Percentiles rank a stretch among this genome's conserved stretches.
These are phyloP conservation scores for Alternaria ethzedia DNA, from an alignment of 2,329 filamentous ascomycete species.

Conservation along the genomic window DNA sequence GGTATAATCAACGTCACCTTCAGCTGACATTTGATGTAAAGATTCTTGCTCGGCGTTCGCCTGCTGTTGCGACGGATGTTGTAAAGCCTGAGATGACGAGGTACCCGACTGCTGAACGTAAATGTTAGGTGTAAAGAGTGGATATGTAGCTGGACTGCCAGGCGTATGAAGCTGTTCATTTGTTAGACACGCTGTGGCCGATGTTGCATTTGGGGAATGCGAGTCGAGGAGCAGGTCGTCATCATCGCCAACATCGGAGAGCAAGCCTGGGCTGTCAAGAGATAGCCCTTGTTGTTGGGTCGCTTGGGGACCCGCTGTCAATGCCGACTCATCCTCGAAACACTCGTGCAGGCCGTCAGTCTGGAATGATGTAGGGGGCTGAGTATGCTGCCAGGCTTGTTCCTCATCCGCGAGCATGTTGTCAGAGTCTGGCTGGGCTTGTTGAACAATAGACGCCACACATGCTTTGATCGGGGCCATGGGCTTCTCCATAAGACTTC, in stretches of 20 bases:
- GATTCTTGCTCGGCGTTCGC: neutral
- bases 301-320: neutral
- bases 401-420: conserved; percentile 16
- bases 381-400: neutral
- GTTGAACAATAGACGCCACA: neutral
- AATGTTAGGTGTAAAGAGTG: neutral
- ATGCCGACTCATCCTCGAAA: neutral
- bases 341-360: neutral
- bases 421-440: neutral
- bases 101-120: neutral
- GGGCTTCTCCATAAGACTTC: neutral
- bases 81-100: neutral
- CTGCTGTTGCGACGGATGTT: neutral
- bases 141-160: neutral
- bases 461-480: conserved; percentile 6
- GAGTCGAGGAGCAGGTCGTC: conserved; percentile 6
- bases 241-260: neutral
- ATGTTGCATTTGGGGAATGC: neutral
- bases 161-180: neutral
- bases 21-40: neutral
- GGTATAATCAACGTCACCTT: neutral
- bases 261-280: neutral
- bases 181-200: neutral
- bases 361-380: neutral
- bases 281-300: neutral